Evolutionary conservation across 768 basidiomycete genomes (phyloP).

Genomic region (Lepiota venenata): DNA sequence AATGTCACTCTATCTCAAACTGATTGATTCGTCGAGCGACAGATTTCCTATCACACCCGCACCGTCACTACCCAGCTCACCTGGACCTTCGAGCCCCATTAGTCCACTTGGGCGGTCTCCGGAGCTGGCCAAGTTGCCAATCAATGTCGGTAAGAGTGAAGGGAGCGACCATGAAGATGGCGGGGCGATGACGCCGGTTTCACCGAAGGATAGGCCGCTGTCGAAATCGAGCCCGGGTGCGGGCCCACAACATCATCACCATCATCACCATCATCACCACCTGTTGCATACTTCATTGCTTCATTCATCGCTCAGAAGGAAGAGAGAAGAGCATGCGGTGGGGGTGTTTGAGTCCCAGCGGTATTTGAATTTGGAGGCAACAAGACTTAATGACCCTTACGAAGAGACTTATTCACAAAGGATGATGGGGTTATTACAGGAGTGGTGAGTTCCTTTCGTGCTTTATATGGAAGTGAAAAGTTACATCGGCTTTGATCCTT

Average conservation of each 20-base stretch:
- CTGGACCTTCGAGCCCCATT: background rate
- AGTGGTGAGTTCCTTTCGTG: slow-evolving; percentile 28
- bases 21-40: slow-evolving; percentile 63
- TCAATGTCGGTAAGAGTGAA: background rate
- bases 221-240: background rate
- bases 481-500: background rate
- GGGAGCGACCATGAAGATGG: background rate
- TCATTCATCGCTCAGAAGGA: slow-evolving; percentile 29
- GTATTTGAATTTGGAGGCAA: slow-evolving; percentile 66
- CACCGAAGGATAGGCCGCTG: background rate
- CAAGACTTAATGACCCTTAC: slow-evolving; percentile 45
- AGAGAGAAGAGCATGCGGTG: slow-evolving; percentile 49
- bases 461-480: background rate
- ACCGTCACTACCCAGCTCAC: background rate
- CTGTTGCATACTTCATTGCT: slow-evolving; percentile 36
- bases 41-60: slow-evolving; percentile 38
- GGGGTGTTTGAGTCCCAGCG: slow-evolving; percentile 73
- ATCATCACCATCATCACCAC: slow-evolving; percentile 24
- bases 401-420: slow-evolving; percentile 37
- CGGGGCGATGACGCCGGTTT: background rate
- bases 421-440: slow-evolving; percentile 41
- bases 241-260: slow-evolving; percentile 16
- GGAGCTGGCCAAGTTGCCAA: background rate
- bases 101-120: background rate
- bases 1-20: slow-evolving; percentile 53